Base-by-base conservation (phyloP, 495 filamentous ascomycete genomes). In the Tuber melanosporum region DNA sequence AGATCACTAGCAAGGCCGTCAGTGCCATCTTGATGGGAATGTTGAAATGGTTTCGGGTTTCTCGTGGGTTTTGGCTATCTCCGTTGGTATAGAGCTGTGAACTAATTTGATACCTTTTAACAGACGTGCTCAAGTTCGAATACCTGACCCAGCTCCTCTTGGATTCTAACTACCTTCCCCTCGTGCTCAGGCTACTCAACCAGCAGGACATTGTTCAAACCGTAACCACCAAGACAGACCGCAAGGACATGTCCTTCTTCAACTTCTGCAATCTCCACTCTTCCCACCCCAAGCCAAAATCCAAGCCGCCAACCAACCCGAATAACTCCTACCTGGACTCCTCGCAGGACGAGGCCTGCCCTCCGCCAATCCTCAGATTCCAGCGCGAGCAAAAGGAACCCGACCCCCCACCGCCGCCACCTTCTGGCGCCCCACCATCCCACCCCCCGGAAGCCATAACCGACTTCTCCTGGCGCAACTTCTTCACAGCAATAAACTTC, bases 1-100 rank as follows among this genome's bases (percentile, higher is more conserved):
- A 99, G 82, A 95, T 98, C 73, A 91, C 91, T 26, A 90, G 90
- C 43, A 99, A 99, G 85, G 95, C 94, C 5, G 91, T 97, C 10
- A 95, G 93, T 49, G 94, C 91, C 0, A 91, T 94, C 76, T 84
- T 98, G 69, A 85, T 98, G 46, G 88, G 97, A 43, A 83, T 99
- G 41, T 84, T 98, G 74, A 98, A 98, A 85, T 99, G 95, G 95
- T 93, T 98, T 83, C 96, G 97, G 84, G 87, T 95, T 78, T 97
- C 93, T 77, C 95, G 94, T 97, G 85, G 86, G 93, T 86, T 20
- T 45, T 75, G 45, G 32, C 74, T 66, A 46, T 69, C 10, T 10
- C 66, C 42, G 36, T 22, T 36, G 69, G 45, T 36, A 44, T 32
- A 57, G 32, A 26, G 14, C 69, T 39, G 1, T 7, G 45, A 70